Base-by-base conservation (phyloP, 1,284 basidiomycete genomes). In the Malassezia sp. region DNA sequence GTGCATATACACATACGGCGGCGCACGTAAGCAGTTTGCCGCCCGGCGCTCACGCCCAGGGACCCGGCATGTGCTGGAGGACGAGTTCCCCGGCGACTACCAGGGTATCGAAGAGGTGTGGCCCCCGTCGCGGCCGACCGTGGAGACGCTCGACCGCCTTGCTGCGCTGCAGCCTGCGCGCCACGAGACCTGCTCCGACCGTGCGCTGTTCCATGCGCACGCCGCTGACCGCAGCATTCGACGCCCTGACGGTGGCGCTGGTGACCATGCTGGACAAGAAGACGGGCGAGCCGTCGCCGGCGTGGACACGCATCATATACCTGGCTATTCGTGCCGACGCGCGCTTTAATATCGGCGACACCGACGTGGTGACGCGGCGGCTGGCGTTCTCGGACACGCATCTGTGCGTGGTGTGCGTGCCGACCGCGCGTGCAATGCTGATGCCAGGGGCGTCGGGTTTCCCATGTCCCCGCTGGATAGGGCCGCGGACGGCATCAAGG, bases 291-390 rank as follows among this genome's bases (percentile, higher is more conserved):
- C 36, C 45, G 17, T 33, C 39, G 6, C 22, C 38, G 1, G 23
- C 45, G 17, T 50, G 48, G 48, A 39, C 42, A n/a, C 41, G 38
- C 21, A 27, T 50, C 5, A 24, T 50, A 22, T 50, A 50, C 26
- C 14, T 50, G 2, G 29, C 40, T 9, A 42, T 34, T 4, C 38
- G 45, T 15, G 39, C 45, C 1, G 38, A 37, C 11, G 12, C 30
- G 12, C n/a, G 5, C 8, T 12, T 48, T 7, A 24, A 36, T n/a
- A 31, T 23, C 12, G 18, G 11, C n/a, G 38, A 36, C 24, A 23
- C 35, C 12, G 45, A 48, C 2, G 37, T 24, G 23, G 28, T 50
- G 12, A 9, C 21, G 4, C 11, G 15, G 6, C 31, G 30, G 10
- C 42, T 50, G 4, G 14, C 21, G 11, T 20, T 39, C 3, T 20